phyloP scores from a whole-genome alignment of 148 eudicot species.

The Rhododendron ferrugineum region DNA sequence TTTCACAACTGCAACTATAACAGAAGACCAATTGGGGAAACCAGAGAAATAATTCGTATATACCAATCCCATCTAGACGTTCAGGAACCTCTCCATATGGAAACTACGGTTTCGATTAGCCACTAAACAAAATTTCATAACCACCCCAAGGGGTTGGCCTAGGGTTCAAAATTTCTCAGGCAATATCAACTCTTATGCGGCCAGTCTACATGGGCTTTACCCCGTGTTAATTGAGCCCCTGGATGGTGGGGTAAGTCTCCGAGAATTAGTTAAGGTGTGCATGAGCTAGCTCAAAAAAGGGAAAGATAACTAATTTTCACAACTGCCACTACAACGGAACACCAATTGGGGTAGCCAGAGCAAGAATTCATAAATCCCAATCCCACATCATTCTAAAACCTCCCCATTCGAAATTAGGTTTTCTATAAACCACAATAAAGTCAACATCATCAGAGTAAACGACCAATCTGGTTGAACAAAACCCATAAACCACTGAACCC shows the following conservation, averaged over 20 bases:
- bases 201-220: neutral
- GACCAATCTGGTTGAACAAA: neutral
- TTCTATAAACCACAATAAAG: neutral
- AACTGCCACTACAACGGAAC: neutral
- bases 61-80: neutral
- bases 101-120: neutral
- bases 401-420: conserved; percentile 5
- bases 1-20: neutral
- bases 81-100: neutral
- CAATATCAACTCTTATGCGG: neutral
- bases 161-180: neutral
- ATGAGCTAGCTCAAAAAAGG: neutral
- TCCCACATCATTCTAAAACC: neutral
- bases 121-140: neutral
- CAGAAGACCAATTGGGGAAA: neutral
- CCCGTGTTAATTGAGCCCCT: neutral
- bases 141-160: neutral
- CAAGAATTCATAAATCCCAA: neutral
- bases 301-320: neutral
- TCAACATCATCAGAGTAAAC: conserved; percentile 6
- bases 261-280: neutral
- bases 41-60: neutral
- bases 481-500: neutral
- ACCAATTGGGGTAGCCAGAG: neutral
- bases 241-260: neutral